Evolutionary conservation across 2,329 filamentous ascomycete genomes (phyloP), one percentile per base, ranked within the genome.

Genomic region (Leptosphaerulina australis): DNA sequence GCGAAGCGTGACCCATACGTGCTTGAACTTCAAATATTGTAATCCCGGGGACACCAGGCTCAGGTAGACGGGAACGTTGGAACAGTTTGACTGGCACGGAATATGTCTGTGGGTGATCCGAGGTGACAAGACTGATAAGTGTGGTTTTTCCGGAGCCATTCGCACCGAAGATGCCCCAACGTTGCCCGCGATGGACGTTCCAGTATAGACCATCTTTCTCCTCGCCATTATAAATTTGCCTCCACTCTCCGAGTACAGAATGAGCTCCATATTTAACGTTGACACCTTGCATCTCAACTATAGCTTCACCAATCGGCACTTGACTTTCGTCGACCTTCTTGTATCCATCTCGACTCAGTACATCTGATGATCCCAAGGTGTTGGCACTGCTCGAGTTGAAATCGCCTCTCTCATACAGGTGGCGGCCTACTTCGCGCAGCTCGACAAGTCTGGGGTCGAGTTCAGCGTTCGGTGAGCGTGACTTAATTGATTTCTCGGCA

Each of bases 131-230:
- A 4, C 91, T 94, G 21, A 97, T 83, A 29, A 99, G 81, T 0
- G 94, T 99, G 0, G 94, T 99, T 77, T 99, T 99, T 14, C 94
- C 94, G 0, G 91, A 96, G 10, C 88, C 94, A 63, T 99, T 97
- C 24, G 92, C 88, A 0, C 94, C 94, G 66, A 99, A 94, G 14
- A 97, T 83, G 3, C 90, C 93, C 88, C 91, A 96, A 55, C 92
- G 85, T 69, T 97, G 86, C 18, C 93, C 92, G 41, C 88, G 83
- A 29, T 85, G 83, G 18, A 97, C 86, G 0, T 82, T 89, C 91
- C 94, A 97, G 67, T 87, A 81, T 5, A 97, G 77, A 0, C 93
- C 93, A 1, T 81, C 71, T 50, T 77, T 75, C 14, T 74, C 59
- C 36, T 76, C 62, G 0, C 82, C 82, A 3, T 82, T 61, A 10